Evolutionary conservation across 2,329 filamentous ascomycete genomes (phyloP), one percentile per base, ranked within the genome.

Genomic region (Sporothrix luriei): DNA sequence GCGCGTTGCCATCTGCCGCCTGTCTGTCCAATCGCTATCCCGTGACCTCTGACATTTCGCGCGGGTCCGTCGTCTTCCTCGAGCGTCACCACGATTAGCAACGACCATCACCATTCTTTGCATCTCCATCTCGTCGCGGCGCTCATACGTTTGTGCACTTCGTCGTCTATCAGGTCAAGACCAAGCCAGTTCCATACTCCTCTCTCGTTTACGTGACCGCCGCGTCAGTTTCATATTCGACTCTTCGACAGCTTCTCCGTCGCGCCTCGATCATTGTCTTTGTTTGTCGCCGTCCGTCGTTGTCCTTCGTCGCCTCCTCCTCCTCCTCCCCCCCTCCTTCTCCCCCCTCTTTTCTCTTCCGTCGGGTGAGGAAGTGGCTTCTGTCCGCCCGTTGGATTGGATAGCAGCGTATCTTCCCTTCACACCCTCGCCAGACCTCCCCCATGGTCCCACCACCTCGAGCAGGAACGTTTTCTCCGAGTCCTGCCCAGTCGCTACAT

Each of bases 401-500:
- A 73, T 73, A 74, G 73, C 66, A 72, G 72, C 73, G 69, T 69
- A 67, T 52, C 72, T 73, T 71, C 71, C 70, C 67, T 29, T 54
- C 66, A 62, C 24, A 62, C 59, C 67, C 70, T 16, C 62, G 9
- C 49, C 71, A 70, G 46, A 57, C 57, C 72, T 72, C 69, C 74
- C 68, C 82, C 84, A 86, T 86, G 84, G 84, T 85, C 82, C 83
- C 84, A 82, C 82, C 84, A 82, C 81, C 84, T 81, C 83, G 85
- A 84, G 82, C 85, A 82, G 86, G 85, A 86, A 87, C 85, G 78
- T 88, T 88, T 80, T 87, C 86, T 78, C 86, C 86, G 80, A 86
- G 83, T 82, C 84, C 84, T 82, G 82, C 83, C 75, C 83, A 86
- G 78, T 81, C 82, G 77, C 80, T 87, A 74, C 84, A 87, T 78